Evolutionary conservation across 371 early-diverging fungal genomes (phyloP).

Genomic region (Rhizomucor miehei): DNA sequence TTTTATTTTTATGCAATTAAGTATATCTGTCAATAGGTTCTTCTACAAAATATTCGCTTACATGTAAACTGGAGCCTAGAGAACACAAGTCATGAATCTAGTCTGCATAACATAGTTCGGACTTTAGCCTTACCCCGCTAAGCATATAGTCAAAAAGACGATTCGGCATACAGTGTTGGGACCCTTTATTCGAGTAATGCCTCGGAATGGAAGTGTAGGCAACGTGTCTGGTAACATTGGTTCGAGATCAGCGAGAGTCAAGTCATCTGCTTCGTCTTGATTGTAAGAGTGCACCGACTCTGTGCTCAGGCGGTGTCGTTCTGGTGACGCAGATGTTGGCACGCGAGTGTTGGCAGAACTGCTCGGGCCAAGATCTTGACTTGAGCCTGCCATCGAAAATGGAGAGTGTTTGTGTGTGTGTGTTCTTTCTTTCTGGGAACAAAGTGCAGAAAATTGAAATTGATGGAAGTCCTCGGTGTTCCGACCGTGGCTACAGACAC

Average conservation of each 20-base stretch:
- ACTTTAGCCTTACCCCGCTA: slow-evolving; percentile 30
- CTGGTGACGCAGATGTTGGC: no score
- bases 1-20: background rate
- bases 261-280: slow-evolving; percentile 12
- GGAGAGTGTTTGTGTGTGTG: no score
- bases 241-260: slow-evolving; percentile 4
- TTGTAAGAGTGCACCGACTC: background rate
- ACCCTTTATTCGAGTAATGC: slow-evolving; percentile 27
- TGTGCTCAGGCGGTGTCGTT: no score
- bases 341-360: no score
- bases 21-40: background rate
- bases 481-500: no score
- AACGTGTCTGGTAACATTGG: slow-evolving; percentile 4
- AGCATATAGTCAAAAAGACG: slow-evolving; percentile 40
- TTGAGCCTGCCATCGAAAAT: no score
- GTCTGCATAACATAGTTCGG: slow-evolving; percentile 1
- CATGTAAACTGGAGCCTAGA: slow-evolving; percentile 46
- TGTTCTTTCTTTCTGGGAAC: no score
- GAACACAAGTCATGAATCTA: background rate
- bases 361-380: no score
- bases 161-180: slow-evolving; percentile 32
- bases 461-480: no score
- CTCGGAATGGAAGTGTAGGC: slow-evolving; percentile 10
- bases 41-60: slow-evolving; percentile 19
- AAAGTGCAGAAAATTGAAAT: no score